Conservation (phyloP, 139 green algal species). For the Chlorella vulgaris region DNA sequence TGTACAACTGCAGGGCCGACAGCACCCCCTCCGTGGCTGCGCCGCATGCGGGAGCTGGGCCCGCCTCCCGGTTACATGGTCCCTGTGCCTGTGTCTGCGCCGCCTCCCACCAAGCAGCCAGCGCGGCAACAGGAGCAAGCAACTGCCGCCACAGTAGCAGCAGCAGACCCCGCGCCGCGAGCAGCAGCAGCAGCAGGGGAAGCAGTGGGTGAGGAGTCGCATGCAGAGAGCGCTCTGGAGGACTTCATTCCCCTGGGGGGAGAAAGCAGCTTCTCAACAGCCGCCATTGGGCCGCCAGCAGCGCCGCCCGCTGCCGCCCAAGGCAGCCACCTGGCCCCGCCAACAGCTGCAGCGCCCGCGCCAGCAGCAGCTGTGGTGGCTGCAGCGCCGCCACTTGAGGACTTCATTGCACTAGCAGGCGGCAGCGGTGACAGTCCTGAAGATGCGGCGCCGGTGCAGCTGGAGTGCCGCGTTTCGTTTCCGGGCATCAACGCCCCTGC, state of each 20-base stretch:
- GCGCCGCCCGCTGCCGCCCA: too few relatives aligned
- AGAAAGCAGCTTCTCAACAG: not conserved
- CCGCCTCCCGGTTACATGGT: slow-evolving; percentile 44
- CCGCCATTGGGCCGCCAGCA: not conserved
- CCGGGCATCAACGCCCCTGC: slow-evolving; percentile 45
- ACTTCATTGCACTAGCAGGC: slow-evolving; percentile 15
- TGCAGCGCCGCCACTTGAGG: not conserved
- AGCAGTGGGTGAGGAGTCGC: too few relatives aligned
- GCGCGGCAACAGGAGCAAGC: not conserved
- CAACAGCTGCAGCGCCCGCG: too few relatives aligned
- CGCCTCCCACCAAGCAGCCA: too few relatives aligned
- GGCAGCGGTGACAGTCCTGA: not conserved
- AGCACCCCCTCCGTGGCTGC: slow-evolving; percentile 52
- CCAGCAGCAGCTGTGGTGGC: not conserved
- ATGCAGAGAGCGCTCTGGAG: slow-evolving; percentile 1
- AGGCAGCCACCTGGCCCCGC: too few relatives aligned
- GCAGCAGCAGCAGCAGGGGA: too few relatives aligned
- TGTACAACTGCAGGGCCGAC: slow-evolving; percentile 19
- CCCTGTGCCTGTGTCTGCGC: not conserved
- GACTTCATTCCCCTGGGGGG: slow-evolving; percentile 24
- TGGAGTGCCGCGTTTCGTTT: slow-evolving; percentile 22
- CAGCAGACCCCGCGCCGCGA: not conserved
- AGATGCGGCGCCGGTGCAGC: not conserved
- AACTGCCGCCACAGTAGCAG: not conserved
- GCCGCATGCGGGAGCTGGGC: slow-evolving; percentile 49